Base-by-base conservation (phyloP, 768 basidiomycete species). In the Lentinus tigrinus region DNA sequence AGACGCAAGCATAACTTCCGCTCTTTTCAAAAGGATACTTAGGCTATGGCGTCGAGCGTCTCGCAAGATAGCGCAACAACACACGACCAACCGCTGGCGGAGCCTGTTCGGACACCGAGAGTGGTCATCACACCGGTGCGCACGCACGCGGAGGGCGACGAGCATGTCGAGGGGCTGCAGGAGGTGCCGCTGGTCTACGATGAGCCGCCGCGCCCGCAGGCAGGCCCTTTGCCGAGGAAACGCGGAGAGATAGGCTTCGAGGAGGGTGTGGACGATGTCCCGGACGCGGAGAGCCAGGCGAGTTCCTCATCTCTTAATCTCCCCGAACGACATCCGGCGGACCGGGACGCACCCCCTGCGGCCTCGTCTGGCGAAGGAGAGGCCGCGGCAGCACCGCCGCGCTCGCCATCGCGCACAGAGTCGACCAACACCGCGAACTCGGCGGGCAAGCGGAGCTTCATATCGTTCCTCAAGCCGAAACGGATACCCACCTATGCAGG, bases 161-260 rank as follows among this genome's bases (percentile, higher is more conserved):
- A 52, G 10, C 11, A 27, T 5, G 17, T 16, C 26, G 38, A 40
- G 26, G 47, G 16, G 26, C 27, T 17, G 13, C n/a, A 17, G 28
- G n/a, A 31, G 26, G 26, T 19, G 34, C 34, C 47, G 16, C 27
- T 19, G 47, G 38, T 11, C 9, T 16, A 34, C 23, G 47, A 52
- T 13, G 55, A 52, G 34, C 36, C 49, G 26, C 52, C 50, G 40
- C 53, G 60, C 51, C 62, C 62, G 36, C 64, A 87, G 75, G 85
- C 85, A 65, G 85, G 76, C 42, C 85, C 86, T 54, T 72, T 87
- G 66, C 87, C 87, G 52, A 69, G 67, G 43, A 88, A 88, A 69
- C 76, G 79, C 19, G 88, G 86, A 26, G 87, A 88, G 66, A 83
- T 89, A 51, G 87, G 87, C 21, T 89, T 75, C 65, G 58, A 74